A percentile compares a stretch with the other conserved stretches of the same genome.
These are phyloP conservation scores for Chalciporus piperatus DNA, from an alignment of 768 basidiomycete species.

Conservation along the genomic window DNA sequence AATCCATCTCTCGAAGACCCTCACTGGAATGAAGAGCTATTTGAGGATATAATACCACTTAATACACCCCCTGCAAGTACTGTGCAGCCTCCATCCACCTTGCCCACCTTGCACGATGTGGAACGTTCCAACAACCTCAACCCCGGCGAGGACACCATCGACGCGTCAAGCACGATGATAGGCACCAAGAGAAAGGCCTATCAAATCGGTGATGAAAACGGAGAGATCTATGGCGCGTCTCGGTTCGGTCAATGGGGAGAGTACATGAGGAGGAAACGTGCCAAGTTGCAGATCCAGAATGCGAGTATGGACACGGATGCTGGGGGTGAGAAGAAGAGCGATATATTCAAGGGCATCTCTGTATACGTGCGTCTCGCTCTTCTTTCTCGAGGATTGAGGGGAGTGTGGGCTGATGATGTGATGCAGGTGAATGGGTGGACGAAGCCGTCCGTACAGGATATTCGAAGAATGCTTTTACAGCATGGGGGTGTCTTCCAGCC, in stretches of 20 bases:
- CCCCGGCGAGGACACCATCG: neutral
- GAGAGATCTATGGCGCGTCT: slow-evolving; percentile 68
- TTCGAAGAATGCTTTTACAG: slow-evolving; percentile 74
- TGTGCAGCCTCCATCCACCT: slow-evolving; percentile 35
- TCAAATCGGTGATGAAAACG: slow-evolving; percentile 29
- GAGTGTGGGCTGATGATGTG: neutral
- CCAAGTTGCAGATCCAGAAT: slow-evolving; percentile 87
- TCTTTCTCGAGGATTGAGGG: neutral
- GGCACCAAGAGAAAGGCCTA: slow-evolving; percentile 19
- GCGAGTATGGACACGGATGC: slow-evolving; percentile 31
- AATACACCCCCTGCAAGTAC: slow-evolving; percentile 19
- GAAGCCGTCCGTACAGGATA: slow-evolving; percentile 78
- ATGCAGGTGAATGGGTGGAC: slow-evolving; percentile 88
- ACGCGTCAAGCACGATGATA: slow-evolving; percentile 2
- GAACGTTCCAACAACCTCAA: slow-evolving; percentile 23
- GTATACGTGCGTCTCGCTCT: slow-evolving; percentile 68
- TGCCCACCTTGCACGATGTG: slow-evolving; percentile 35
- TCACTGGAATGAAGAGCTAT: slow-evolving; percentile 36
- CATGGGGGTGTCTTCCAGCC: slow-evolving; percentile 84
- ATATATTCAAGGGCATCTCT: slow-evolving; percentile 69
- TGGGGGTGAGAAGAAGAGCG: slow-evolving; percentile 28
- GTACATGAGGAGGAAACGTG: slow-evolving; percentile 88
- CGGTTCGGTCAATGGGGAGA: slow-evolving; percentile 82
- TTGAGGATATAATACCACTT: slow-evolving; percentile 7
- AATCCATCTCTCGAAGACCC: slow-evolving; percentile 4